Base-by-base conservation (phyloP, 2,329 filamentous ascomycete genomes). In the Apiospora pterosperma region DNA sequence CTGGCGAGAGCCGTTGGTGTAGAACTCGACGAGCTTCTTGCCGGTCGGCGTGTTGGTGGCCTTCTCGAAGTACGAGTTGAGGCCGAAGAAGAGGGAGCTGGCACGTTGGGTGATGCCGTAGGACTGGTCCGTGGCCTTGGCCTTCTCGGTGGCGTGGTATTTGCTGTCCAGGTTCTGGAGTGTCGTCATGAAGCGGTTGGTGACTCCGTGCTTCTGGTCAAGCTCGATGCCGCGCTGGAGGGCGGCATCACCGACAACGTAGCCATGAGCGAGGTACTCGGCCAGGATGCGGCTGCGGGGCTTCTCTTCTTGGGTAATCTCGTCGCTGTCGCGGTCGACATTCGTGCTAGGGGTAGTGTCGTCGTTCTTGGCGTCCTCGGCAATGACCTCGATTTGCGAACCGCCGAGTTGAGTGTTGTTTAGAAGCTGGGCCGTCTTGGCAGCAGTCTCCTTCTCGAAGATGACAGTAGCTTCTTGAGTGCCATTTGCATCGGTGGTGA, bases 261-360 rank as follows among this genome's bases (percentile, higher is more conserved):
- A 99, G 71, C 96, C 96, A 73, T 97, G 93, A 12, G 96, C 94
- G 38, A 99, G 90, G 79, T 98, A 97, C 82, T 99, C 96, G 69
- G 96, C 96, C 61, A 97, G 80, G 77, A 99, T 97, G 73, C 96
- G 92, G 44, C 92, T 88, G 73, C 94, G 91, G 19, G 96, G 96
- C 86, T 99, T 99, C 84, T 98, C 93, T 80, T 99, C 96, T 77
- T 99, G 96, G 16, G 90, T 88, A 72, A 98, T 89, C 71, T 93
- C 88, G 72, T 93, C 84, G 62, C 80, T 80, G 75, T 87, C 84
- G 66, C 82, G 83, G 66, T 89, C 86, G 64, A 80, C 79, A 70
- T 85, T 84, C 66, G 82, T 83, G 39, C 81, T 78, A 67, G 86
- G 80, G 63, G 82, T 81, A 69, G 91, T 88, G 59, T 85, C 84